Percentiles rank a stretch among this genome's conserved stretches.
Evolutionary conservation across 371 early-diverging fungal genomes (phyloP).

Genomic region (Mortierella sp.): DNA sequence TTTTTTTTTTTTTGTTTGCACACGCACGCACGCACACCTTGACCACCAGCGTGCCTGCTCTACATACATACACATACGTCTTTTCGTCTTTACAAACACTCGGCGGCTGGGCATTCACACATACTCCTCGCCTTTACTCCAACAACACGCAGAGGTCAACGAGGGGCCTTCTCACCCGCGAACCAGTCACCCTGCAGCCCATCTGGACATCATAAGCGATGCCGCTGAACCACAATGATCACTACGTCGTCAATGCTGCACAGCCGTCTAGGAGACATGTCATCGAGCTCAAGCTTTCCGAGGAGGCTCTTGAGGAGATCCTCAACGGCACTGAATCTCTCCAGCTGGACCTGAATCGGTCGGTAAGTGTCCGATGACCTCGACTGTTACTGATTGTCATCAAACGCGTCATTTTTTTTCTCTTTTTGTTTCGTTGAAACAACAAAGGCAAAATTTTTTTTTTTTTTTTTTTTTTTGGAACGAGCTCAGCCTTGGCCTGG

Average conservation of each 20-base stretch:
- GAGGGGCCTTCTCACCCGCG: no score
- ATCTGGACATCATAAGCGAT: conserved; percentile 8
- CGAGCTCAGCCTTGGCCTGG: no score
- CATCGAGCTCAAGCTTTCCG: conserved; percentile 49
- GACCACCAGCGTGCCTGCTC: neutral
- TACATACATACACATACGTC: neutral
- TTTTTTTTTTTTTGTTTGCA: neutral
- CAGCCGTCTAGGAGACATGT: conserved; percentile 41
- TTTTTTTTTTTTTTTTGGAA: no score
- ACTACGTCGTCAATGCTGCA: conserved; percentile 44
- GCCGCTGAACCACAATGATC: conserved; percentile 49
- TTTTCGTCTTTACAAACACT: neutral
- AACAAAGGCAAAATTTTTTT: no score
- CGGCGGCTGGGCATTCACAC: no score
- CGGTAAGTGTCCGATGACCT: conserved; percentile 29
- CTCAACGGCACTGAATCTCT: conserved; percentile 46
- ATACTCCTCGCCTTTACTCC: no score
- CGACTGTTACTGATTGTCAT: neutral
- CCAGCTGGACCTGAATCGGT: conserved; percentile 44
- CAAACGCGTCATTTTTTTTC: neutral
- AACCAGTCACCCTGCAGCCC: no score
- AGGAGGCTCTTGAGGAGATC: conserved; percentile 48
- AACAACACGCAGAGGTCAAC: no score
- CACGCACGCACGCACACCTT: neutral
- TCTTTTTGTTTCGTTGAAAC: neutral